phyloP scores from a whole-genome alignment of 805 yeast species.

The Wickerhamiella sergipiensis region DNA sequence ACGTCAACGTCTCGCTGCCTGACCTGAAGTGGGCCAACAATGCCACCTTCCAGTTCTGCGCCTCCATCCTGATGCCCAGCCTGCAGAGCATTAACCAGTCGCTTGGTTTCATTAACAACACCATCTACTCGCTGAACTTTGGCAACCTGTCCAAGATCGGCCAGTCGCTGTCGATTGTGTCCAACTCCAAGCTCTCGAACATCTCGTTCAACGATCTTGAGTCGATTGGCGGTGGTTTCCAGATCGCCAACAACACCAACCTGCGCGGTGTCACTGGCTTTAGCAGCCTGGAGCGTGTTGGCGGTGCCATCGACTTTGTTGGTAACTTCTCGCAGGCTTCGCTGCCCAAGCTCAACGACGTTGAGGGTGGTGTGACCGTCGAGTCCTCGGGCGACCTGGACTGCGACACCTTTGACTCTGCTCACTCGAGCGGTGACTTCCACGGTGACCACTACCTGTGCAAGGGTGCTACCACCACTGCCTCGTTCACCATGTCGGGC shows the following conservation, averaged over 20 bases:
- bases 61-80: constrained; percentile 55
- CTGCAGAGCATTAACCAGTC: constrained; percentile 68
- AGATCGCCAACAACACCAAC: constrained; percentile 69
- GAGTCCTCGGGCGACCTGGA: constrained; percentile 54
- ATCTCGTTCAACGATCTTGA: constrained; percentile 58
- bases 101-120: constrained; percentile 63
- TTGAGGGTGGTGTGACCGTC: constrained; percentile 84
- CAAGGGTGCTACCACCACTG: constrained; percentile 24
- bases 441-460: constrained; percentile 71
- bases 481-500: constrained; percentile 13
- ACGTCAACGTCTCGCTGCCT: constrained; percentile 41
- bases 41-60: constrained; percentile 70
- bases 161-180: constrained; percentile 60
- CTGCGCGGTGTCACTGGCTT: constrained; percentile 58
- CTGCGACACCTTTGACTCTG: constrained; percentile 60
- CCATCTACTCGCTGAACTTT: constrained; percentile 29
- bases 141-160: constrained; percentile 52
- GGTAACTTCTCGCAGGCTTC: constrained; percentile 78
- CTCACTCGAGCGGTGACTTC: constrained; percentile 67
- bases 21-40: constrained; percentile 74
- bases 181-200: constrained; percentile 59
- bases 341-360: constrained; percentile 57
- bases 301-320: constrained; percentile 73
- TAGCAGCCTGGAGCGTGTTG: constrained; percentile 55
- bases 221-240: constrained; percentile 85